Percentiles rank a stretch among this genome's conserved stretches.
Evolutionary conservation across 2,329 filamentous ascomycete species (phyloP).

Genomic region (Rhexocercosporidium sp.): DNA sequence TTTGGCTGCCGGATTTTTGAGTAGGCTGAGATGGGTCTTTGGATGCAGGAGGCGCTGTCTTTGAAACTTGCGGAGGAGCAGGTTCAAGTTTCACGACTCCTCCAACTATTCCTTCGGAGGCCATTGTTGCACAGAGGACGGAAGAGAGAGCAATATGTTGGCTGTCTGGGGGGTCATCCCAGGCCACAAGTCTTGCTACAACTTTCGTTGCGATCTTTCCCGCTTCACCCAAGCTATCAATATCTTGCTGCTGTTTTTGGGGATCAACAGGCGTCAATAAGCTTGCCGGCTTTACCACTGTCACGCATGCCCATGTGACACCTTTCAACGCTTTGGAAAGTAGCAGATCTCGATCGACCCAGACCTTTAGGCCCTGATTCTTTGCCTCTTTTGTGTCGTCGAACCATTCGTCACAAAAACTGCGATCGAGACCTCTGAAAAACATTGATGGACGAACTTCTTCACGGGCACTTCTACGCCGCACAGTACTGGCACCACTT

Average conservation of each 20-base stretch:
- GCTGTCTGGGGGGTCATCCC: constrained; percentile 86
- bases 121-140: constrained; percentile 75
- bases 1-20: constrained; percentile 57
- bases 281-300: constrained; percentile 83
- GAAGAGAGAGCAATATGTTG: constrained; percentile 81
- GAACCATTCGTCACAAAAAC: constrained; percentile 76
- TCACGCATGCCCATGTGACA: constrained; percentile 78
- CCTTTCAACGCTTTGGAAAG: constrained; percentile 75
- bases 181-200: constrained; percentile 75
- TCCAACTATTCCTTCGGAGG: constrained; percentile 76
- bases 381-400: constrained; percentile 61
- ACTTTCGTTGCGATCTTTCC: constrained; percentile 67
- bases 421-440: constrained; percentile 77
- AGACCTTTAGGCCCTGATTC: constrained; percentile 70
- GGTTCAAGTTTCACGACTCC: constrained; percentile 87
- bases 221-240: constrained; percentile 63
- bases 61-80: constrained; percentile 58
- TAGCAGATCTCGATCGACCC: constrained; percentile 82
- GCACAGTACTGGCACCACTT: constrained; percentile 74
- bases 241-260: constrained; percentile 69
- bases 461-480: constrained; percentile 65
- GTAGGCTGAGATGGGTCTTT: constrained; percentile 58
- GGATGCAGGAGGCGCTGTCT: constrained; percentile 19
- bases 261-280: constrained; percentile 74
- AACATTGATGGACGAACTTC: constrained; percentile 73